Evolutionary conservation across 345 rosid genomes (phyloP), one percentile per base, ranked within the genome.

Genomic region (Camelina laxa): DNA sequence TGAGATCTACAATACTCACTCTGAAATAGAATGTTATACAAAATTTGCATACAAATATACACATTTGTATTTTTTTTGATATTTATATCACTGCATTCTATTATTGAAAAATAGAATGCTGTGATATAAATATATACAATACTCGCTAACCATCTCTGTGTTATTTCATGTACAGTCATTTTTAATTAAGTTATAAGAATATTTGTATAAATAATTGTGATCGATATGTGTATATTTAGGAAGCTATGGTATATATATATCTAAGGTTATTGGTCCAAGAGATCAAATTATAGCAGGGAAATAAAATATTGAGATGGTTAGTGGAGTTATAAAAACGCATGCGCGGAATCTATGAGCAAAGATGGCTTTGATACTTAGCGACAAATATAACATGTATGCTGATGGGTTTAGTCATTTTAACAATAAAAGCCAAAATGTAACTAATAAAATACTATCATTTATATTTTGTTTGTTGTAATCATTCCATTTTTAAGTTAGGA

Each of bases 321-420:
- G 75, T 61, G 68, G 57, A 60, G 39, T 49, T n/a, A 60, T 38
- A 60, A 59, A 48, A 27, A 27, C 59, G 67, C 49, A 60, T 70
- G 67, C 75, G 67, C 20, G 58, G 59, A 50, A 64, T 47, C 56
- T 47, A 5, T 35, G 63, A 54, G 17, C 17, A 27, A 49, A 70
- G 24, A 57, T 70, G 65, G 67, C 48, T 22, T 71, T 21, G 9
- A n/a, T 71, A 66, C 31, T 48, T 49, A 45, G 19, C 54, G 30
- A 44, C 45, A 57, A 21, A 45, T 14, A n/a, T n/a, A 35, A 22
- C 16, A 54, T 9, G 21, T 22, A 11, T 20, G 75, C 42, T 72
- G 61, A 72, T 16, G 60, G 31, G 33, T 62, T 72, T 27, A 54
- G 24, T 19, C 45, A 47, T 24, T 61, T 22, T 16, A 22, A 50